phyloP scores from a whole-genome alignment of 306 rosid species.

The Pterocarpus santalinus region DNA sequence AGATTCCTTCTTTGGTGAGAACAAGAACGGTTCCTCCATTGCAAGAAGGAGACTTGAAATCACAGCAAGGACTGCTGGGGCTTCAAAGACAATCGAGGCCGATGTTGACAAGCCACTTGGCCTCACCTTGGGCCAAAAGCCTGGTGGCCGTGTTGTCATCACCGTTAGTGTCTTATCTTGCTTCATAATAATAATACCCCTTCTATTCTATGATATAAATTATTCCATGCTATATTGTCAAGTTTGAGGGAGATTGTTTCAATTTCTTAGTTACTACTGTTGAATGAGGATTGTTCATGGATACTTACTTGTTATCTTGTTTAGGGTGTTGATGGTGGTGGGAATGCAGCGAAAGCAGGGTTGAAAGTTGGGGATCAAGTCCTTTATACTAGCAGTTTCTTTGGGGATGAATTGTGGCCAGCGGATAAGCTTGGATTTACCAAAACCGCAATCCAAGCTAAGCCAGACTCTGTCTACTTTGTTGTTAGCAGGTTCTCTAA shows the following conservation, averaged over 20 bases:
- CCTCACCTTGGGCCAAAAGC: conserved; percentile 93
- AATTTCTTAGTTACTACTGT: not conserved
- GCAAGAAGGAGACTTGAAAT: conserved; percentile 61
- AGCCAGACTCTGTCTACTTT: conserved; percentile 94
- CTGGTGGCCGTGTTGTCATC: conserved; percentile 81
- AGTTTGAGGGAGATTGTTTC: conserved; percentile 4
- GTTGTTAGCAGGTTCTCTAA: conserved; percentile 86
- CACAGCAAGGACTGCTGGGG: conserved; percentile 84
- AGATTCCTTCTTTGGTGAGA: conserved; percentile 52
- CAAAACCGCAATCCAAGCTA: conserved; percentile 95
- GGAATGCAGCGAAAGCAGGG: conserved; percentile 97
- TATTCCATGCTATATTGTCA: not conserved
- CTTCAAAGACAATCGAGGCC: conserved; percentile 83
- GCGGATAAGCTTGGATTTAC: conserved; percentile 99
- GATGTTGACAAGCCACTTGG: conserved; percentile 99
- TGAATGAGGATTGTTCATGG: conserved; percentile 43
- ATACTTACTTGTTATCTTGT: conserved; percentile 4
- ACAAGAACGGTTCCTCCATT: conserved; percentile 38
- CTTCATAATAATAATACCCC: no score
- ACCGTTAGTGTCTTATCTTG: conserved; percentile 61
- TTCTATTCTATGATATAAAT: no score
- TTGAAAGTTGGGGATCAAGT: conserved; percentile 92
- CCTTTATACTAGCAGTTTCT: conserved; percentile 94
- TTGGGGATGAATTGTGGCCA: conserved; percentile 99
- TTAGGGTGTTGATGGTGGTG: conserved; percentile 95